phyloP scores from a whole-genome alignment of 768 basidiomycete species.

The Hemileccinum impolitum region DNA sequence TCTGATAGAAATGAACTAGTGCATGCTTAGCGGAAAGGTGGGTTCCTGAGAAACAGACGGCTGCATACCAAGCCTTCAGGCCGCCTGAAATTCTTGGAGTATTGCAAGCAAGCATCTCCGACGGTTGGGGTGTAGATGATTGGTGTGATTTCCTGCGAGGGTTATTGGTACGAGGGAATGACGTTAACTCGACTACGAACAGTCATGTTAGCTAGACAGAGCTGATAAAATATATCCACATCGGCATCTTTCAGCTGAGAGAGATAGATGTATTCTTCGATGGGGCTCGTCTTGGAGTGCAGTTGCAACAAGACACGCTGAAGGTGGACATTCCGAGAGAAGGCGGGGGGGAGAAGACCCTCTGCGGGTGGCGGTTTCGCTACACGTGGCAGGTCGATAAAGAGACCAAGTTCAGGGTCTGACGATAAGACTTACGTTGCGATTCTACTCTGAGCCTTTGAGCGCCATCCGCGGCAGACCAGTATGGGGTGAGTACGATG shows the following conservation, averaged over 20 bases:
- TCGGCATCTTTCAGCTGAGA: slow-evolving; percentile 71
- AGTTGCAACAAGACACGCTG: slow-evolving; percentile 66
- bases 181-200: slow-evolving; percentile 7
- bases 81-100: slow-evolving; percentile 70
- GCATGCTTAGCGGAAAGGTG: slow-evolving; percentile 10
- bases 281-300: slow-evolving; percentile 65
- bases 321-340: slow-evolving; percentile 50
- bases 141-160: slow-evolving; percentile 55
- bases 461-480: slow-evolving; percentile 52
- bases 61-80: slow-evolving; percentile 65
- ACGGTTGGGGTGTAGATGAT: slow-evolving; percentile 93
- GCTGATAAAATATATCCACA: slow-evolving; percentile 70
- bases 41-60: slow-evolving; percentile 2
- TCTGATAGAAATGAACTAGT: slow-evolving; percentile 71
- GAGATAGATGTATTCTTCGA: slow-evolving; percentile 88
- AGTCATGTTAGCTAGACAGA: slow-evolving; percentile 66
- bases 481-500: slow-evolving; percentile 67
- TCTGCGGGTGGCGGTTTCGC: slow-evolving; percentile 42
- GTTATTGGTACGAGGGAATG: neutral
- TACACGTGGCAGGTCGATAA: slow-evolving; percentile 19
- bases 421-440: slow-evolving; percentile 39
- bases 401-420: neutral
- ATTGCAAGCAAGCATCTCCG: slow-evolving; percentile 86
- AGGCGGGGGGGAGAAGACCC: slow-evolving; percentile 60
- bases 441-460: slow-evolving; percentile 65